Conservation (phyloP, 768 basidiomycete species). For the Favolaschia claudopus region DNA sequence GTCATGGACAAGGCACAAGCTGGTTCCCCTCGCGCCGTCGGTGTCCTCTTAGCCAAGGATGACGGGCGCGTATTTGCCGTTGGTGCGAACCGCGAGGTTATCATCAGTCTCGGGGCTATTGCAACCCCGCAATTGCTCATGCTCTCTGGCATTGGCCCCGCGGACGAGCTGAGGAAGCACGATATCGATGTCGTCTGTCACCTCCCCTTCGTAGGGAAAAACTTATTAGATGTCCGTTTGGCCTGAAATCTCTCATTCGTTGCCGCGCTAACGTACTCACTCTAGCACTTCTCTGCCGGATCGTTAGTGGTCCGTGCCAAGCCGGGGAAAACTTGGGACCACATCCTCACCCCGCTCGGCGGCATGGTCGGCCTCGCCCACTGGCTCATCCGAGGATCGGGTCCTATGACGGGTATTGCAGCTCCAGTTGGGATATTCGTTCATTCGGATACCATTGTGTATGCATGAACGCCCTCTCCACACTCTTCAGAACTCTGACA, state of each 20-base stretch:
- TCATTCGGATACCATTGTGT: constrained; percentile 15
- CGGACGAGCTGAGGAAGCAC: constrained; percentile 19
- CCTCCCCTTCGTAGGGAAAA: constrained; percentile 35
- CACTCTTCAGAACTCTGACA: too few species aligned
- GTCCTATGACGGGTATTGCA: constrained; percentile 8
- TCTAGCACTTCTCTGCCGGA: constrained; percentile 9
- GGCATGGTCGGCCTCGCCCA: constrained; percentile 4
- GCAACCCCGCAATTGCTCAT: constrained; percentile 35
- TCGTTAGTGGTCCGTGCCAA: constrained; percentile 15
- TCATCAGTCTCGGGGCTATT: constrained; percentile 43
- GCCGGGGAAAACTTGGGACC: constrained; percentile 15
- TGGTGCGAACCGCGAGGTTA: constrained; percentile 55
- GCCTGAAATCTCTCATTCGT: background rate
- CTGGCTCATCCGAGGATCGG: constrained; percentile 12
- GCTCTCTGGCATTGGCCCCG: constrained; percentile 37
- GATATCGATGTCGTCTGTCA: constrained; percentile 26
- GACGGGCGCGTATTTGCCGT: constrained; percentile 38
- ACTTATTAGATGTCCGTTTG: constrained; percentile 26
- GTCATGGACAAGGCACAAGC: constrained; percentile 1
- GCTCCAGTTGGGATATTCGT: constrained; percentile 14
- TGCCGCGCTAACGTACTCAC: background rate
- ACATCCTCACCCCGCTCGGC: constrained; percentile 3
- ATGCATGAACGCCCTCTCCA: too few species aligned
- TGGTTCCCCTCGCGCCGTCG: constrained; percentile 5
- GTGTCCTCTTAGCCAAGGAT: constrained; percentile 7